Conservation (phyloP, 345 rosid species). For the Citrus mangshanensis region DNA sequence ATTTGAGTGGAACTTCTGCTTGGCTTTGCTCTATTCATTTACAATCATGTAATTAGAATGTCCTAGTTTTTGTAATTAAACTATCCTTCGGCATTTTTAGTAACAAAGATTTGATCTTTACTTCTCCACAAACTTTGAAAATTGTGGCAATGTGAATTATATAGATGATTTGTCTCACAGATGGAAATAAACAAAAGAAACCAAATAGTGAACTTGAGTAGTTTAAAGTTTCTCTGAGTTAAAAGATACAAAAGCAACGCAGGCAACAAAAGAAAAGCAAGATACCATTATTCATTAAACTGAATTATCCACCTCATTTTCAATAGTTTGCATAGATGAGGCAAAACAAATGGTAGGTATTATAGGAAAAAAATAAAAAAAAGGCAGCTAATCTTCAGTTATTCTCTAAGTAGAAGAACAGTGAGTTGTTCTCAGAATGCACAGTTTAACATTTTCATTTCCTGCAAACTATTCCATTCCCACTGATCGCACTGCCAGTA, state of each 20-base stretch:
- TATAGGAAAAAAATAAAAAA: no score
- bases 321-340: not conserved
- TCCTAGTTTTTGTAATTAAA: not conserved
- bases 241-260: not conserved
- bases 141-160: no score
- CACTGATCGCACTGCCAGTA: conserved; percentile 38
- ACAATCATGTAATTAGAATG: not conserved
- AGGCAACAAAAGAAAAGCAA: not conserved
- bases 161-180: not conserved
- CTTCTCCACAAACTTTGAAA: no score
- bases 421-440: not conserved
- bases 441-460: conserved; percentile 24
- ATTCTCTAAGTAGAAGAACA: no score
- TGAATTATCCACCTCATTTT: not conserved
- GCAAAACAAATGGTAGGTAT: no score
- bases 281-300: conserved; percentile 3
- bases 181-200: not conserved
- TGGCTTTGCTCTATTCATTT: not conserved
- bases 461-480: conserved; percentile 58
- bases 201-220: not conserved
- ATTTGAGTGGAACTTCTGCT: not conserved
- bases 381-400: no score
- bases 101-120: not conserved
- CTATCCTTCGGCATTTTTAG: not conserved
- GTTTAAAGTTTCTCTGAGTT: not conserved